Evolutionary conservation across 2,329 filamentous ascomycete species (phyloP).

Genomic region (Scopulariopsis brevicaulis): DNA sequence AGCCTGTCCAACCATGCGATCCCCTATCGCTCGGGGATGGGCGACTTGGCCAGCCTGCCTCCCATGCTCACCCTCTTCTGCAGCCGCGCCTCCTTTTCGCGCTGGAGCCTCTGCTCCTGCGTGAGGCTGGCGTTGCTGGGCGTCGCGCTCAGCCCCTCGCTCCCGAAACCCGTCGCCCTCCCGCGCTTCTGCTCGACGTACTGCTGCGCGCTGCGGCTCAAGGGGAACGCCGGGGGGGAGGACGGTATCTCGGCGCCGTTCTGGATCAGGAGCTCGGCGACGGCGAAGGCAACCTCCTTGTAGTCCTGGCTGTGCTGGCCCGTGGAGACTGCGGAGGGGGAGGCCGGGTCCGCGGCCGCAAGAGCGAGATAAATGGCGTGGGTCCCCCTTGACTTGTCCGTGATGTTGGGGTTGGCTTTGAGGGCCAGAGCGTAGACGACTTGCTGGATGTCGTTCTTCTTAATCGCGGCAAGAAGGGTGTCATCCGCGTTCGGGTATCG

Average conservation of each 20-base stretch:
- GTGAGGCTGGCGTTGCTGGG: conserved; percentile 23
- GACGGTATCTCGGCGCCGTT: conserved; percentile 84
- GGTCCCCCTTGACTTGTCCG: conserved; percentile 77
- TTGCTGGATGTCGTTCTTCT: conserved; percentile 89
- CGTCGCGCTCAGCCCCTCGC: conserved; percentile 34
- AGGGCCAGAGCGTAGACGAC: conserved; percentile 85
- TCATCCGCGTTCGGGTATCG: conserved; percentile 74
- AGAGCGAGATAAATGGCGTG: conserved; percentile 86
- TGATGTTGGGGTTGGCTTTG: conserved; percentile 73
- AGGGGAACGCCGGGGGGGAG: conserved; percentile 66
- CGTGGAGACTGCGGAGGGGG: conserved; percentile 44
- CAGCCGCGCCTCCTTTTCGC: conserved; percentile 56
- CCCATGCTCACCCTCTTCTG: conserved; percentile 74
- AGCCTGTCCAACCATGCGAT: conserved; percentile 12
- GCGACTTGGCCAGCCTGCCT: conserved; percentile 55
- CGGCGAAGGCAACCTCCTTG: conserved; percentile 62
- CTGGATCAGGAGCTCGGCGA: conserved; percentile 84
- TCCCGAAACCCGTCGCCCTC: conserved; percentile 29
- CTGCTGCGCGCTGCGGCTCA: conserved; percentile 67
- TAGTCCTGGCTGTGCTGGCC: conserved; percentile 22
- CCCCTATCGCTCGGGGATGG: conserved; percentile 51
- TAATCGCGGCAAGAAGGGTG: conserved; percentile 81
- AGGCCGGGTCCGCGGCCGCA: conserved; percentile 81
- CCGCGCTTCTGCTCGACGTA: conserved; percentile 74
- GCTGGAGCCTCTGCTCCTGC: conserved; percentile 23